phyloP scores from a whole-genome alignment of 2,329 filamentous ascomycete species.

The Cercospora canescens region DNA sequence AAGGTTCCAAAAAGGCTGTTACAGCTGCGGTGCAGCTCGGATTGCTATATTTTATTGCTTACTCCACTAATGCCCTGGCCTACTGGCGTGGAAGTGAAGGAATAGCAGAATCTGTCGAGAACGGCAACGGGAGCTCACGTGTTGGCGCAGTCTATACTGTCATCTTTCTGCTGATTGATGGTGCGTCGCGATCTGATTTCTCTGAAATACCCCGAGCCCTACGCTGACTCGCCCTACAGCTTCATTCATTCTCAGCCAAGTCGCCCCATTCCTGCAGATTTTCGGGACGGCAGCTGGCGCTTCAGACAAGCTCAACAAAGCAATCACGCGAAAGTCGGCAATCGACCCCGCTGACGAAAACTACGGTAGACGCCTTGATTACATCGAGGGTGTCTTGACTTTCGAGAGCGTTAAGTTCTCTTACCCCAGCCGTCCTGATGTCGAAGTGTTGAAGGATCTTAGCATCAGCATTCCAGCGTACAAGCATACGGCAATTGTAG shows the following conservation, averaged over 20 bases:
- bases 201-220: too few species aligned
- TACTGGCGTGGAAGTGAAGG: conserved; percentile 67
- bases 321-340: conserved; percentile 30
- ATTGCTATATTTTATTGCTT: conserved; percentile 66
- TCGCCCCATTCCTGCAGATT: conserved; percentile 62
- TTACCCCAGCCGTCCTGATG: conserved; percentile 46
- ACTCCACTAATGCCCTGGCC: conserved; percentile 65
- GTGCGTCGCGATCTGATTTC: neutral
- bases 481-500: conserved; percentile 48
- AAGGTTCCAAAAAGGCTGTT: conserved; percentile 60
- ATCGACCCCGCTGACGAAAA: conserved; percentile 23
- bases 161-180: conserved; percentile 57
- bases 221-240: conserved; percentile 67
- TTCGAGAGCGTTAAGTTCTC: conserved; percentile 44
- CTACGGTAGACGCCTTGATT: too few species aligned
- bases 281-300: conserved; percentile 53
- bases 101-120: conserved; percentile 47
- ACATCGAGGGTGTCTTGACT: too few species aligned
- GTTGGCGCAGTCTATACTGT: conserved; percentile 56
- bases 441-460: conserved; percentile 42
- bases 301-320: conserved; percentile 41
- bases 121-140: neutral
- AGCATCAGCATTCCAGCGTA: conserved; percentile 40
- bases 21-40: conserved; percentile 61
- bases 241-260: conserved; percentile 62